Conservation (phyloP, 495 filamentous ascomycete species). For the Neurospora cerealis region DNA sequence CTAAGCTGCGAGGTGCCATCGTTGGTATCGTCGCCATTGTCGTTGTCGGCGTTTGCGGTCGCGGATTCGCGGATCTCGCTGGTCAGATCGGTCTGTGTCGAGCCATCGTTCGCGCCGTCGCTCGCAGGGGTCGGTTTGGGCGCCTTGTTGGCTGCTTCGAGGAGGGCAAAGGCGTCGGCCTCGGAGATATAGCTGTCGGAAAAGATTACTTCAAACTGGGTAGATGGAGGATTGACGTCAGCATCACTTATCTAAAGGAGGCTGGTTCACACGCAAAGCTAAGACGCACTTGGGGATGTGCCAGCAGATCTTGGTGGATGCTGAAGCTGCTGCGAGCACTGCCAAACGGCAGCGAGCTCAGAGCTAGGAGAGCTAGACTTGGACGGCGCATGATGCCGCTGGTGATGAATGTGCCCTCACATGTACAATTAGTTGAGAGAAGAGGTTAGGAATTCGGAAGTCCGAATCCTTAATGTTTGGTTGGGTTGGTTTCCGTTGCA, state of each 20-base stretch:
- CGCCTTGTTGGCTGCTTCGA: conserved; percentile 24
- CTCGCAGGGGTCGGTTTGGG: not conserved
- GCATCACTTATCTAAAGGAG: not conserved
- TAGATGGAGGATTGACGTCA: not conserved
- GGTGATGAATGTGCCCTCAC: conserved; percentile 20
- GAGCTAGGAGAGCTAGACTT: conserved; percentile 29
- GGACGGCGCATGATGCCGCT: conserved; percentile 42
- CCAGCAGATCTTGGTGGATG: conserved; percentile 83
- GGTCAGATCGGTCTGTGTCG: conserved; percentile 26
- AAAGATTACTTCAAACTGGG: conserved; percentile 73
- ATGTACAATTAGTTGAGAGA: conserved; percentile 9
- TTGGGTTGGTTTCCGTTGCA: not conserved
- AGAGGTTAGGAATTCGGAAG: not conserved
- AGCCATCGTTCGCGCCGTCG: conserved; percentile 17
- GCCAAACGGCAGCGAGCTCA: conserved; percentile 25
- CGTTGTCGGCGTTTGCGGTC: conserved; percentile 14
- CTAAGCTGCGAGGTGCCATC: conserved; percentile 14
- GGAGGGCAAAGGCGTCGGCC: conserved; percentile 50
- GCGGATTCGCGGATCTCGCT: conserved; percentile 22
- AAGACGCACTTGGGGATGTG: conserved; percentile 74
- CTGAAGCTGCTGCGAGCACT: conserved; percentile 36
- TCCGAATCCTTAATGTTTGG: not conserved
- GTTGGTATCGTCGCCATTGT: conserved; percentile 2
- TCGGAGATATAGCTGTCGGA: conserved; percentile 66
- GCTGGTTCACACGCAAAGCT: not conserved